phyloP scores from a whole-genome alignment of 1,139 yeast genomes.

The Zygotorulaspora mrakii region DNA sequence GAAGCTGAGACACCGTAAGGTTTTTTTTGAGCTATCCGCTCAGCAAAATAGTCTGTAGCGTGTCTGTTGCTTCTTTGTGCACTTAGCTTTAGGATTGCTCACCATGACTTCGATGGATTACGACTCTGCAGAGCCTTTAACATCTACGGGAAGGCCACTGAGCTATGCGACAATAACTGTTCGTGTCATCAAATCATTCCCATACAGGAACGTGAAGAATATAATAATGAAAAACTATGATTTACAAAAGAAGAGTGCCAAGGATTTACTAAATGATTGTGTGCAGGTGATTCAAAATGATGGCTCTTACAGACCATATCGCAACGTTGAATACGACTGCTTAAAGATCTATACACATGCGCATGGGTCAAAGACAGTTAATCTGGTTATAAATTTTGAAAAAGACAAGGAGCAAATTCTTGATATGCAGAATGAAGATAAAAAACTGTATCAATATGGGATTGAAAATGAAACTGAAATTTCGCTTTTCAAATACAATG shows the following conservation, averaged over 20 bases:
- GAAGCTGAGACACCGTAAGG: no score
- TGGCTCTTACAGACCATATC: slow-evolving; percentile 75
- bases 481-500: slow-evolving; percentile 66
- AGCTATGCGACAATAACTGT: slow-evolving; percentile 67
- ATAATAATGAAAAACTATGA: slow-evolving; percentile 69
- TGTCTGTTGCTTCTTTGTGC: no score
- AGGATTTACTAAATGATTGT: slow-evolving; percentile 53
- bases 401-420: slow-evolving; percentile 66
- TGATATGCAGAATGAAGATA: slow-evolving; percentile 40
- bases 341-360: slow-evolving; percentile 90
- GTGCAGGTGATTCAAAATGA: slow-evolving; percentile 52
- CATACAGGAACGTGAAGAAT: slow-evolving; percentile 86
- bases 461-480: slow-evolving; percentile 88
- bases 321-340: slow-evolving; percentile 72
- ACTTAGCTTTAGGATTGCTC: neutral
- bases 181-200: slow-evolving; percentile 85
- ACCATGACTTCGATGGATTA: slow-evolving; percentile 15
- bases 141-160: slow-evolving; percentile 37
- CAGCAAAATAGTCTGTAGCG: no score
- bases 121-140: slow-evolving; percentile 38
- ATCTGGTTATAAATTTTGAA: slow-evolving; percentile 84
- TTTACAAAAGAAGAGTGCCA: slow-evolving; percentile 65
- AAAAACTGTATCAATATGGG: slow-evolving; percentile 60
- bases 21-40: no score
- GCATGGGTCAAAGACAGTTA: slow-evolving; percentile 91